A percentile compares a stretch with the other conserved stretches of the same genome.
These are phyloP conservation scores for Paxillus rubicundulus DNA, from an alignment of 768 basidiomycete species.

Conservation along the genomic window DNA sequence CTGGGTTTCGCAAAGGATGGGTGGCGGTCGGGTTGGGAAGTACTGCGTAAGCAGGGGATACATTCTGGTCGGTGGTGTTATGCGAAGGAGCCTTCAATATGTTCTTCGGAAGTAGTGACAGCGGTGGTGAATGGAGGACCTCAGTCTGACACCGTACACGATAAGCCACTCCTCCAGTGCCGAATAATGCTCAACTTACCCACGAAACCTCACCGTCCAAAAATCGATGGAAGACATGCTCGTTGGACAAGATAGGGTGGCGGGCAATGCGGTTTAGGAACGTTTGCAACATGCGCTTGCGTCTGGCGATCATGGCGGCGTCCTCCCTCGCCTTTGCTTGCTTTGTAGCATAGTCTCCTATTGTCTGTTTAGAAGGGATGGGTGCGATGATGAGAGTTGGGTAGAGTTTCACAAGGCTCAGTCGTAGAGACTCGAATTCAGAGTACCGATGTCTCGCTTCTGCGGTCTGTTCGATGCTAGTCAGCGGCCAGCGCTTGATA, in stretches of 20 bases:
- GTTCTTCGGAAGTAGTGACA: conserved; percentile 92
- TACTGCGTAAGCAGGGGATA: conserved; percentile 72
- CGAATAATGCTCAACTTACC: conserved; percentile 46
- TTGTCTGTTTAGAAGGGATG: conserved; percentile 93
- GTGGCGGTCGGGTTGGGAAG: conserved; percentile 88
- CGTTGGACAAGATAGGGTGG: conserved; percentile 94
- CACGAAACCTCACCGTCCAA: conserved; percentile 95
- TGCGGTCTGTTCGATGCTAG: conserved; percentile 51
- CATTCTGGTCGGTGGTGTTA: conserved; percentile 81
- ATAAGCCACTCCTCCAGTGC: conserved; percentile 5
- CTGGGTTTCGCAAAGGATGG: conserved; percentile 86
- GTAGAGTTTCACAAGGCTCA: conserved; percentile 81
- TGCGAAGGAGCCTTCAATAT: conserved; percentile 93
- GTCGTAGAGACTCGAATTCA: conserved; percentile 92
- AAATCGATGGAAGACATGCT: conserved; percentile 95
- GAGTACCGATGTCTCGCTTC: conserved; percentile 92
- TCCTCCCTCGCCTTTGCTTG: conserved; percentile 97
- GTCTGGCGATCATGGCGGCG: conserved; percentile 81
- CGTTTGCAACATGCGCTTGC: conserved; percentile 93
- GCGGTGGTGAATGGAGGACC: conserved; percentile 87
- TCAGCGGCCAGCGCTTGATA: conserved; percentile 6
- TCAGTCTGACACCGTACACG: conserved; percentile 57
- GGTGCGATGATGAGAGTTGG: conserved; percentile 97
- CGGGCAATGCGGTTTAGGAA: conserved; percentile 87
- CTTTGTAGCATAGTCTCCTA: conserved; percentile 96